These are phyloP conservation scores for Pythium sukuiense DNA, from an alignment of 352 stramenopile species.

Conservation along the genomic window DNA sequence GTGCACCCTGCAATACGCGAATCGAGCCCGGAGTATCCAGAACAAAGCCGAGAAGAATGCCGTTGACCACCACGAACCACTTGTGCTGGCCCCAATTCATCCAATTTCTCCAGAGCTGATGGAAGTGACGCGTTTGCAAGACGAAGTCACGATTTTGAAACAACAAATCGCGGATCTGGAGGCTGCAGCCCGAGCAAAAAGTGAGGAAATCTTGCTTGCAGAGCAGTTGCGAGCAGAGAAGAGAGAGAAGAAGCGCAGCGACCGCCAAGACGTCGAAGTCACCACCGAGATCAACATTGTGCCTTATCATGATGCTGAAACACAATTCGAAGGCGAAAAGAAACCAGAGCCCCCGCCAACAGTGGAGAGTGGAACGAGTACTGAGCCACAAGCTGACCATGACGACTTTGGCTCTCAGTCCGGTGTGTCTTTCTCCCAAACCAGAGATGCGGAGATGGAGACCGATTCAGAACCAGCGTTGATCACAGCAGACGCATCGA, in stretches of 20 bases:
- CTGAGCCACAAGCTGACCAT: not conserved
- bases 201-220: constrained; percentile 7
- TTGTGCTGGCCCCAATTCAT: constrained; percentile 10
- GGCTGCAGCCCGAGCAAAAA: constrained; percentile 4
- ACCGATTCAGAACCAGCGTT: not conserved
- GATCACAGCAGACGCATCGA: constrained; percentile 5
- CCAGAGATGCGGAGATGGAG: not conserved
- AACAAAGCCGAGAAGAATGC: constrained; percentile 74
- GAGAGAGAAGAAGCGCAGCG: constrained; percentile 11
- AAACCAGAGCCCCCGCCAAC: not conserved
- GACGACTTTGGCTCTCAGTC: constrained; percentile 1
- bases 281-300: constrained; percentile 24
- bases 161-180: constrained; percentile 17
- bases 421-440: not conserved
- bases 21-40: constrained; percentile 69
- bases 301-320: constrained; percentile 18
- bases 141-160: constrained; percentile 32
- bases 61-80: not conserved
- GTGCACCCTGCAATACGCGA: constrained; percentile 73
- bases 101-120: constrained; percentile 30
- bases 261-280: constrained; percentile 22
- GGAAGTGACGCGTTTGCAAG: constrained; percentile 44
- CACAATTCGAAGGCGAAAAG: constrained; percentile 20
- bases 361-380: not conserved
- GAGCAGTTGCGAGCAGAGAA: constrained; percentile 13